Percentiles rank a stretch among this genome's conserved stretches.
phyloP scores from a whole-genome alignment of 192 early-diverging fungal species.

The Pilaira anomala region DNA sequence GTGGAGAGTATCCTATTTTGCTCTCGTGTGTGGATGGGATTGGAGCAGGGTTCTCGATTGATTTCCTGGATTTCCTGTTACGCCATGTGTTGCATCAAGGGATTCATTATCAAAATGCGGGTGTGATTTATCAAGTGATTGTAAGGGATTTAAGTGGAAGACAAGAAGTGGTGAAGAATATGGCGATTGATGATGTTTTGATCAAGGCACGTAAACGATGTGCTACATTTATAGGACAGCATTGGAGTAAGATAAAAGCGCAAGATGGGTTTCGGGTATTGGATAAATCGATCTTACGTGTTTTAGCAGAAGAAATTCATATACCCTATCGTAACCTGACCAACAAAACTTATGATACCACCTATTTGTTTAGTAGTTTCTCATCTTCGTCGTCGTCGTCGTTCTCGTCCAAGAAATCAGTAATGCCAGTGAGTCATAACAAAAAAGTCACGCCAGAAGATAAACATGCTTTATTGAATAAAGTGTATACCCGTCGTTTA shows the following conservation, averaged over 20 bases:
- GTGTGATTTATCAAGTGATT: constrained; percentile 33
- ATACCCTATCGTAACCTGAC: neutral
- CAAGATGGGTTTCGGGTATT: constrained; percentile 12
- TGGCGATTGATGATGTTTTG: constrained; percentile 30
- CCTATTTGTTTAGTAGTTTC: neutral
- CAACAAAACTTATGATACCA: neutral
- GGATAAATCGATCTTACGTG: constrained; percentile 21
- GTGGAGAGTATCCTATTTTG: constrained; percentile 35
- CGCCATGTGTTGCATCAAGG: constrained; percentile 25
- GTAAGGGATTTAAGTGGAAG: constrained; percentile 33
- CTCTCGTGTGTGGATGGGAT: constrained; percentile 39
- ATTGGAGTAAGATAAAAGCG: constrained; percentile 26
- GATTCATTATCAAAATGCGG: constrained; percentile 28
- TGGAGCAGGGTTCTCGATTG: constrained; percentile 32
- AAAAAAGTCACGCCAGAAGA: too few relatives aligned
- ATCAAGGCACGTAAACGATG: constrained; percentile 18
- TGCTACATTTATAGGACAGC: constrained; percentile 19
- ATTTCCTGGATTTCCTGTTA: constrained; percentile 36
- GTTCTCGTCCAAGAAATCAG: too few relatives aligned
- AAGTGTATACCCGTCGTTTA: constrained; percentile 6
- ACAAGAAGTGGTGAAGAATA: constrained; percentile 36
- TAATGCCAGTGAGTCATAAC: too few relatives aligned
- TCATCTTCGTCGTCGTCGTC: too few relatives aligned
- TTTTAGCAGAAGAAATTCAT: constrained; percentile 26
- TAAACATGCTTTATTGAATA: neutral